These are phyloP conservation scores for Kingdonia uniflora DNA, from an alignment of 164 flowering plant genomes.

Conservation along the genomic window DNA sequence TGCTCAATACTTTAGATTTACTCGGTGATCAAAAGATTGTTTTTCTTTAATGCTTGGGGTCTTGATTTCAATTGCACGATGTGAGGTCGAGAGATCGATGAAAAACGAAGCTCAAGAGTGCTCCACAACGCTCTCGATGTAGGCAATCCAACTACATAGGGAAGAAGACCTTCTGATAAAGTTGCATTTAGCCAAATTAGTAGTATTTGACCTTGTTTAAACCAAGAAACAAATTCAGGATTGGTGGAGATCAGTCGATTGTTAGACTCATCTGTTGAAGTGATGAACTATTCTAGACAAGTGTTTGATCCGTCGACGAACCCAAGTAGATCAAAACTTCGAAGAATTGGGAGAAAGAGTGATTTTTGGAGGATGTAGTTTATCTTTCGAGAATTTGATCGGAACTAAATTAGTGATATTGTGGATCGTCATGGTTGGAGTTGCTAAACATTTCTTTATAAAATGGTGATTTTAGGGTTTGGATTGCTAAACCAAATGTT, in stretches of 20 bases:
- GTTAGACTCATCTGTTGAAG: too few relatives aligned
- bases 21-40: background rate
- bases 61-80: background rate
- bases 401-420: too few relatives aligned
- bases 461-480: too few relatives aligned
- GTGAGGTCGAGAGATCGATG: background rate
- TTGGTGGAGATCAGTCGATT: background rate
- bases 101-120: background rate
- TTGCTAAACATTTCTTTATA: too few relatives aligned
- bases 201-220: background rate
- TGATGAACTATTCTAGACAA: too few relatives aligned
- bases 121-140: background rate
- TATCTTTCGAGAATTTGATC: too few relatives aligned
- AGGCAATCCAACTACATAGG: background rate
- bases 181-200: background rate
- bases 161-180: background rate
- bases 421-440: too few relatives aligned
- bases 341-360: too few relatives aligned
- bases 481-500: too few relatives aligned
- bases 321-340: too few relatives aligned
- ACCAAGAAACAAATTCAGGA: background rate
- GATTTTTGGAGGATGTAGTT: too few relatives aligned
- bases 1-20: background rate
- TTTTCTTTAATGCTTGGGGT: background rate
- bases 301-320: too few relatives aligned